These are phyloP conservation scores for Globisporangium orthogonon DNA, from an alignment of 352 stramenopile species.

Conservation along the genomic window DNA sequence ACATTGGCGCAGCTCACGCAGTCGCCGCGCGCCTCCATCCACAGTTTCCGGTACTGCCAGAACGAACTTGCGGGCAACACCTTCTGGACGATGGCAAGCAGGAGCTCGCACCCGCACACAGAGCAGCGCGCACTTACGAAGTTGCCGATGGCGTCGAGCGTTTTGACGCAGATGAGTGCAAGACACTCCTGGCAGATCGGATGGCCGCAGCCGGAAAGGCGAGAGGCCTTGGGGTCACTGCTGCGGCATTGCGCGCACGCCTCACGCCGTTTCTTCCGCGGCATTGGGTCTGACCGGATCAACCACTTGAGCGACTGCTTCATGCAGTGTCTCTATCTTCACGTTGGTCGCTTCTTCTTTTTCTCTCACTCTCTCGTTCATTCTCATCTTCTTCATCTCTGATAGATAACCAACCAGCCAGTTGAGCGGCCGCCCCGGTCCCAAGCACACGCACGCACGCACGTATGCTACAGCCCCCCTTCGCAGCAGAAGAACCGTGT, in stretches of 20 bases:
- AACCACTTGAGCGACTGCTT: slow-evolving; percentile 2
- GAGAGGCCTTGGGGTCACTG: background rate
- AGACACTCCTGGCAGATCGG: slow-evolving; percentile 2
- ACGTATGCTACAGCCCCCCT: slow-evolving; percentile 3
- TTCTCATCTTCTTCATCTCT: background rate
- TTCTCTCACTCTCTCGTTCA: background rate
- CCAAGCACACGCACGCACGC: slow-evolving; percentile 1
- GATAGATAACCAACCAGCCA: too few species aligned
- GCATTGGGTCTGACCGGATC: slow-evolving; percentile 1
- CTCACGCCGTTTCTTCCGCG: slow-evolving; percentile 1
- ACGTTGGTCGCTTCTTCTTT: background rate
- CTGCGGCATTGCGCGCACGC: slow-evolving; percentile 1
- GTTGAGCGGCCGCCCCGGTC: background rate
- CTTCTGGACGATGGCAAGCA: slow-evolving; percentile 16
- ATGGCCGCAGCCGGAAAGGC: slow-evolving; percentile 1
- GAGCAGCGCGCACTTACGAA: slow-evolving; percentile 12
- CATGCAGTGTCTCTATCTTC: too few species aligned
- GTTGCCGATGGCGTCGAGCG: background rate
- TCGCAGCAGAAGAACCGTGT: slow-evolving; percentile 60
- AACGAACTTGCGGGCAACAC: slow-evolving; percentile 16
- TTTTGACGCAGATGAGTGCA: background rate
- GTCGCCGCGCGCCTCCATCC: slow-evolving; percentile 1
- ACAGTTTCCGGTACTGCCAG: slow-evolving; percentile 13
- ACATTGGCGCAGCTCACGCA: slow-evolving; percentile 39
- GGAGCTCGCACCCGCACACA: slow-evolving; percentile 19